Evolutionary conservation across 1,284 basidiomycete genomes (phyloP).

Genomic region (Fomes fomentarius): DNA sequence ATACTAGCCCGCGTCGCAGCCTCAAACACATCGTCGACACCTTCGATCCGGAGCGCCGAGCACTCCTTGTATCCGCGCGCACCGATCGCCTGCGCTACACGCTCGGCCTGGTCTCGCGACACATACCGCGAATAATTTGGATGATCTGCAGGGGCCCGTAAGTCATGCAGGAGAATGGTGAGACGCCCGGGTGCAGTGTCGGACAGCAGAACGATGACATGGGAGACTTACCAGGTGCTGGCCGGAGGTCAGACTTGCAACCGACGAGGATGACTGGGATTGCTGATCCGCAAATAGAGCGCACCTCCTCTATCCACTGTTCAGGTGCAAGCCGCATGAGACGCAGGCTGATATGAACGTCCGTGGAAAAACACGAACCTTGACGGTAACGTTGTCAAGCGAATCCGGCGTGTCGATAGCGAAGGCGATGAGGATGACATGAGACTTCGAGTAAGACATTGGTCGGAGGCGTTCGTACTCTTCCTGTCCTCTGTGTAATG

Average conservation of each 20-base stretch:
- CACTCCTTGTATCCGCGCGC: constrained; percentile 94
- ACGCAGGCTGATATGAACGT: no score
- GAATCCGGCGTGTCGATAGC: constrained; percentile 97
- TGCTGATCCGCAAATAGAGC: constrained; percentile 84
- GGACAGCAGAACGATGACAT: no score
- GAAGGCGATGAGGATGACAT: constrained; percentile 98
- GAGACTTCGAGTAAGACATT: constrained; percentile 96
- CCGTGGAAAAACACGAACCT: constrained; percentile 50
- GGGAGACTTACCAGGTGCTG: constrained; percentile 23
- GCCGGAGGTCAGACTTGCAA: constrained; percentile 85
- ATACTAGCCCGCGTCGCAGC: constrained; percentile 93
- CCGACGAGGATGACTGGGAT: constrained; percentile 87
- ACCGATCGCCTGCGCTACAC: constrained; percentile 79
- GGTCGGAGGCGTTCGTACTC: constrained; percentile 76
- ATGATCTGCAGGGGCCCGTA: no score
- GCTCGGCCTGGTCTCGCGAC: constrained; percentile 75
- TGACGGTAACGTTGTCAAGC: constrained; percentile 92
- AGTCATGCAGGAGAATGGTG: no score
- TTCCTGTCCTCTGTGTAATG: constrained; percentile 21
- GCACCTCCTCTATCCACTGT: constrained; percentile 97
- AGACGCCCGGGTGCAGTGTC: no score
- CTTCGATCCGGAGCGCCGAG: constrained; percentile 88
- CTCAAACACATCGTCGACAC: constrained; percentile 95
- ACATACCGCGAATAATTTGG: constrained; percentile 50
- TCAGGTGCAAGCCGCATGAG: neutral